Conservation (phyloP, 345 rosid species). For the Barbarea vulgaris region DNA sequence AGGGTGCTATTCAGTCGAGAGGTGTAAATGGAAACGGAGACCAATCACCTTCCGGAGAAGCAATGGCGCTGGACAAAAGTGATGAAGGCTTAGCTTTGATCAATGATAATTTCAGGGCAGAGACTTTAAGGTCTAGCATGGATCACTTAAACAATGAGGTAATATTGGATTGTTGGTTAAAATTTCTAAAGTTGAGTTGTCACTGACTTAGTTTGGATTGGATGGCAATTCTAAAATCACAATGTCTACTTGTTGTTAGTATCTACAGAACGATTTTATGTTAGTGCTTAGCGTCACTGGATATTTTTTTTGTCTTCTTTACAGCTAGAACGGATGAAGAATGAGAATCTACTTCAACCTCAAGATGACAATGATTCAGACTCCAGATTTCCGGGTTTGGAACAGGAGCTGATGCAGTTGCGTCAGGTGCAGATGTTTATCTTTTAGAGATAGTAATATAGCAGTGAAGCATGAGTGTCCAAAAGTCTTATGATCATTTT, state of each 20-base stretch:
- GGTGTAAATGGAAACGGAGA: conserved; percentile 50
- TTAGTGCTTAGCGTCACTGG: not conserved
- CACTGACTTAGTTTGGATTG: not conserved
- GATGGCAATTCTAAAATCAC: not conserved
- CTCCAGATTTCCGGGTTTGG: conserved; percentile 65
- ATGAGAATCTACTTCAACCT: conserved; percentile 69
- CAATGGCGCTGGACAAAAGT: conserved; percentile 46
- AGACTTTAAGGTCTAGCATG: conserved; percentile 81
- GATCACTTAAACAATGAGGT: conserved; percentile 92
- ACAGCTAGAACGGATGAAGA: conserved; percentile 96
- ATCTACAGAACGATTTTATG: not conserved
- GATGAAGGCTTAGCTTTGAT: conserved; percentile 52
- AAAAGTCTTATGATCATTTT: conserved; percentile 16
- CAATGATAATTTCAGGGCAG: conserved; percentile 65
- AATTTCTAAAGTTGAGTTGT: not conserved
- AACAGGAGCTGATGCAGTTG: conserved; percentile 64
- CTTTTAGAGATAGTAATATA: conserved; percentile 10
- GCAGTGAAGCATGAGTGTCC: conserved; percentile 25
- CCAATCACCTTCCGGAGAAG: conserved; percentile 43
- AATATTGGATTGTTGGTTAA: conserved; percentile 3
- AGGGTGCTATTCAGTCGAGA: conserved; percentile 54
- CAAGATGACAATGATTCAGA: conserved; percentile 52
- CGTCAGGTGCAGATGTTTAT: conserved; percentile 57
- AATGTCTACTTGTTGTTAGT: conserved; percentile 3
- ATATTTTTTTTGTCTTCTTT: conserved; percentile 18